Percentiles rank a stretch among this genome's conserved stretches.
Evolutionary conservation across 768 basidiomycete species (phyloP).

Genomic region (Dentipellis sp.): DNA sequence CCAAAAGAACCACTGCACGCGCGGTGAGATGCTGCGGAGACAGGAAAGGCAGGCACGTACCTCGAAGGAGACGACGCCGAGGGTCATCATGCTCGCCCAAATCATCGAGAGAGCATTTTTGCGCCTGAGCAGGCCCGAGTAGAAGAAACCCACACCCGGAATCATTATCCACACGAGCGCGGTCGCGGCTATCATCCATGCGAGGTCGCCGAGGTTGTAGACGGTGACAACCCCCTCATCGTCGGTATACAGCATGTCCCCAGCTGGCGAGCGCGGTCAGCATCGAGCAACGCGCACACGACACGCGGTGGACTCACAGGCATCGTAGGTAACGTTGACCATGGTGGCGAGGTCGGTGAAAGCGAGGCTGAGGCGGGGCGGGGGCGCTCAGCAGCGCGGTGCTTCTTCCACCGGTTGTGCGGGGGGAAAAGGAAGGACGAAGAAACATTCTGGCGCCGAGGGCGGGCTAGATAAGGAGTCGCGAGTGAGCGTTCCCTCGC

Average conservation of each 20-base stretch:
- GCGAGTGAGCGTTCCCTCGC: no score
- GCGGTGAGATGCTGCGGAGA: constrained; percentile 3
- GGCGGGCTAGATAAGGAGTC: no score
- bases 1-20: constrained; percentile 91
- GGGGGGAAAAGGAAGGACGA: no score
- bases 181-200: constrained; percentile 62
- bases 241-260: constrained; percentile 26
- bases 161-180: constrained; percentile 73
- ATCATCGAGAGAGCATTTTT: constrained; percentile 95
- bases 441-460: no score
- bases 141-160: constrained; percentile 72
- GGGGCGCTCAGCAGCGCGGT: not conserved
- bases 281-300: not conserved
- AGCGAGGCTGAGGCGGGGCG: no score
- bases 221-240: constrained; percentile 17
- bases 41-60: constrained; percentile 24
- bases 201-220: constrained; percentile 58
- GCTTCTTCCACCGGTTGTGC: no score
- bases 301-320: constrained; percentile 5
- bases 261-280: constrained; percentile 21
- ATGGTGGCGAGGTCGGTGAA: constrained; percentile 1
- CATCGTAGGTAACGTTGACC: constrained; percentile 22
- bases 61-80: constrained; percentile 81
- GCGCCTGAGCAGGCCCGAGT: constrained; percentile 82
- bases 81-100: constrained; percentile 63